phyloP scores from a whole-genome alignment of 257 asterid genomes.

The Cinchona pubescens region DNA sequence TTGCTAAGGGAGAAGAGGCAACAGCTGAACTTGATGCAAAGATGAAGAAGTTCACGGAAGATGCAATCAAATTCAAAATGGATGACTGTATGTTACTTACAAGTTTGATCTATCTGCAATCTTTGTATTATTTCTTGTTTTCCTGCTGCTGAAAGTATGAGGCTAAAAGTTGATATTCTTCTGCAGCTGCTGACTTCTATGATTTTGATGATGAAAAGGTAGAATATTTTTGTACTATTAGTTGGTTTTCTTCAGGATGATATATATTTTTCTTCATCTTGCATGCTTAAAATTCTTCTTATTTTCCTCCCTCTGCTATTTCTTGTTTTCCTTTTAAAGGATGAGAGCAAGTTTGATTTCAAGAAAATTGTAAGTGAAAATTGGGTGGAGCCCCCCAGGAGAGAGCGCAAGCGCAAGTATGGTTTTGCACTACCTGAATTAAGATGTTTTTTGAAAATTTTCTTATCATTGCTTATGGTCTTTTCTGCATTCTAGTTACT shows the following conservation, averaged over 20 bases:
- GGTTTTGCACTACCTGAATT: conserved; percentile 25
- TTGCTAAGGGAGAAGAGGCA: conserved; percentile 99
- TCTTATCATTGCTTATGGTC: conserved; percentile 7
- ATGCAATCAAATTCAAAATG: conserved; percentile 96
- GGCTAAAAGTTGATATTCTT: conserved; percentile 33
- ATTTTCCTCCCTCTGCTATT: background rate
- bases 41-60: conserved; percentile 98
- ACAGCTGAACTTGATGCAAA: conserved; percentile 99
- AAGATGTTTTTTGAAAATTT: background rate
- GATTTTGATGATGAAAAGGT: conserved; percentile 97
- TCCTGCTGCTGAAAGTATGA: background rate
- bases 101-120: background rate
- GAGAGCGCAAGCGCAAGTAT: conserved; percentile 98
- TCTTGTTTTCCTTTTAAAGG: conserved; percentile 40
- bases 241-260: background rate
- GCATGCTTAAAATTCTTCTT: conserved; percentile 1
- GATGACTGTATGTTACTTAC: conserved; percentile 70
- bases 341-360: conserved; percentile 82
- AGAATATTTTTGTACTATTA: background rate
- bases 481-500: conserved; percentile 51
- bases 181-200: conserved; percentile 94
- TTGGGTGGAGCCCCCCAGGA: conserved; percentile 89
- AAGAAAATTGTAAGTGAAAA: conserved; percentile 92
- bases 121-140: background rate
- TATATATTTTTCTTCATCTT: conserved; percentile 1